phyloP scores from a whole-genome alignment of 805 yeast species.

The Candida khao-thaluensis region DNA sequence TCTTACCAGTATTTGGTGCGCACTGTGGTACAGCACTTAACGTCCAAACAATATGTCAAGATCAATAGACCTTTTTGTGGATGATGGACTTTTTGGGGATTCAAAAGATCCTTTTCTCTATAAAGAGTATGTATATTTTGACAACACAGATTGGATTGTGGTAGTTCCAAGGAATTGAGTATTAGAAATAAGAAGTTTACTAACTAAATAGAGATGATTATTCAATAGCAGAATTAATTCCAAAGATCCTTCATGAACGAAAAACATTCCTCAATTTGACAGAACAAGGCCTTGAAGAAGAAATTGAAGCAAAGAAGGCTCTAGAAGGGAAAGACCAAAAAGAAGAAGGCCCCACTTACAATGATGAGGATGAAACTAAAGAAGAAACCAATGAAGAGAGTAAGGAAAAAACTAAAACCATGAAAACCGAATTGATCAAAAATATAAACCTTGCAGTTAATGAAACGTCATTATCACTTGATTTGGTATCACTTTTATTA shows the following conservation, averaged over 20 bases:
- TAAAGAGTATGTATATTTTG: conserved; percentile 33
- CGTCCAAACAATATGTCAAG: no score
- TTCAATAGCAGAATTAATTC: conserved; percentile 54
- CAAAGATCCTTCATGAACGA: conserved; percentile 56
- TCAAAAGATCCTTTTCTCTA: conserved; percentile 38
- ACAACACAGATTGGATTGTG: no score
- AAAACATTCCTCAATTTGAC: conserved; percentile 59
- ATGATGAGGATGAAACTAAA: conserved; percentile 11
- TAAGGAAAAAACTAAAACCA: conserved; percentile 44
- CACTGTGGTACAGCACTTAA: no score
- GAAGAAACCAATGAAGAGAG: conserved; percentile 17
- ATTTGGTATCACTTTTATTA: conserved; percentile 78
- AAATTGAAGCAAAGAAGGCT: conserved; percentile 19
- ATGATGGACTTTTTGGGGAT: conserved; percentile 28
- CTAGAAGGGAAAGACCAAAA: conserved; percentile 10
- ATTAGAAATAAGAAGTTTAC: no score
- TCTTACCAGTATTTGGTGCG: no score
- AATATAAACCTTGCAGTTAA: conserved; percentile 69
- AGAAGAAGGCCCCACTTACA: conserved; percentile 5
- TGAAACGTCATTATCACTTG: conserved; percentile 85
- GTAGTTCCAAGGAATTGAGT: no score
- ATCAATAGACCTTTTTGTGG: conserved; percentile 18
- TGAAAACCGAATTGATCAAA: conserved; percentile 53
- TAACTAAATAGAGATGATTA: conserved; percentile 34
- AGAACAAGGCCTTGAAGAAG: conserved; percentile 51